Evolutionary conservation across 1,284 basidiomycete genomes (phyloP).

Genomic region (Ganoderma lucidum): DNA sequence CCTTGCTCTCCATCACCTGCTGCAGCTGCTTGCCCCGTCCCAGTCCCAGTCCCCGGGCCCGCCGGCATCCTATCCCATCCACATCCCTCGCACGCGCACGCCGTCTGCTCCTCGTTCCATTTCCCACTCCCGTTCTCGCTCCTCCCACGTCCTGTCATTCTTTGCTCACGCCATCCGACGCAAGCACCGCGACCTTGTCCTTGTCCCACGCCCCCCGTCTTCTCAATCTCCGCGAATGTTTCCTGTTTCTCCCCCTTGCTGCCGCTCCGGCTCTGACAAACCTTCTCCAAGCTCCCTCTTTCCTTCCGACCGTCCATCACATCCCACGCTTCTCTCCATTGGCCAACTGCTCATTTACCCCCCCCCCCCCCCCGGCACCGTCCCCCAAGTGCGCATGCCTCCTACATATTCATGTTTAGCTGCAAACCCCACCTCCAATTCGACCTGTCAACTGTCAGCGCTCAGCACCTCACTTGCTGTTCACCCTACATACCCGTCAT

Average conservation of each 20-base stretch:
- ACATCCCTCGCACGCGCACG: neutral
- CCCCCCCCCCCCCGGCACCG: neutral
- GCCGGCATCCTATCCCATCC: slow-evolving; percentile 3
- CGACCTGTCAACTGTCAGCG: neutral
- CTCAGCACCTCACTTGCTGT: neutral
- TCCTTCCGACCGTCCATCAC: neutral
- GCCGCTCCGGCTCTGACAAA: neutral
- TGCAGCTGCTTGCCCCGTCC: neutral
- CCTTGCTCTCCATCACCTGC: neutral
- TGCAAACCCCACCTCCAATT: neutral
- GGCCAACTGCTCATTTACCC: neutral
- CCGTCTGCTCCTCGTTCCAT: neutral
- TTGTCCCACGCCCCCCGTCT: neutral
- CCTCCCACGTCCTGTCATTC: neutral
- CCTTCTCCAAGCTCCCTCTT: neutral
- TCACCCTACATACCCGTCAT: neutral
- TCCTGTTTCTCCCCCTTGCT: neutral
- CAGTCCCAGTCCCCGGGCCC: neutral
- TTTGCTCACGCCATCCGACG: neutral
- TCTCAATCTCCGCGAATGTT: slow-evolving; percentile 1
- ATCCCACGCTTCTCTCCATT: neutral
- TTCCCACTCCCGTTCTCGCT: too few species aligned
- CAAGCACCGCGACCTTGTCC: neutral
- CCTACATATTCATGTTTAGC: too few species aligned
- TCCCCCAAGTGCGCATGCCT: neutral